A percentile compares a stretch with the other conserved stretches of the same genome.
Evolutionary conservation across 2,329 filamentous ascomycete genomes (phyloP).

Genomic region (Beauveria brongniartii): DNA sequence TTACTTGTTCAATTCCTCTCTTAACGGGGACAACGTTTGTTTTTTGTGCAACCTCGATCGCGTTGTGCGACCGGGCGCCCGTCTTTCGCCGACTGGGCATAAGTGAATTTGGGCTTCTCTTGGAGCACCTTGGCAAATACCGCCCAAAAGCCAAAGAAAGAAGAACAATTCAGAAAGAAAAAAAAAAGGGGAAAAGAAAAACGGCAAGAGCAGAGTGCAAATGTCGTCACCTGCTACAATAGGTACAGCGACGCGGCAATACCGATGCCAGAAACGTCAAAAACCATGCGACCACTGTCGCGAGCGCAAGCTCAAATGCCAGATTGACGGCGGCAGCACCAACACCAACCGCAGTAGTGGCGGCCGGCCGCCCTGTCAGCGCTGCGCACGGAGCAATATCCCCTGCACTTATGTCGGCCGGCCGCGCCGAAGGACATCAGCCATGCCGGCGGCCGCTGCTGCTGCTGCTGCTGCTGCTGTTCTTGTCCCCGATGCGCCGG

Average conservation of each 20-base stretch:
- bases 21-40: background rate
- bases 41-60: background rate
- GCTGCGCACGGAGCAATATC: constrained; percentile 5
- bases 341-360: background rate
- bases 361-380: constrained; percentile 3
- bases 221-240: background rate
- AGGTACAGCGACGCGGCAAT: constrained; percentile 2
- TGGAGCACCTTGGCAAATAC: background rate
- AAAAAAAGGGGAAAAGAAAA: background rate
- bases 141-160: background rate
- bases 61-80: background rate
- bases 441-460: background rate
- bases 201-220: background rate
- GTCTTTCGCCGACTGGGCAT: background rate
- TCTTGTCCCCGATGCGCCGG: background rate
- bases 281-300: constrained; percentile 10
- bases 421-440: constrained; percentile 3
- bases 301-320: constrained; percentile 14
- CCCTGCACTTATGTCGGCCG: constrained; percentile 13
- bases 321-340: background rate
- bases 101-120: background rate
- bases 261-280: constrained; percentile 13
- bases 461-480: background rate
- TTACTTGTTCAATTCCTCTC: background rate
- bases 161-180: background rate